Percentiles rank a stretch among this genome's conserved stretches.
Conservation (phyloP, 2,329 filamentous ascomycete genomes). For the Kalmusia sp. region DNA sequence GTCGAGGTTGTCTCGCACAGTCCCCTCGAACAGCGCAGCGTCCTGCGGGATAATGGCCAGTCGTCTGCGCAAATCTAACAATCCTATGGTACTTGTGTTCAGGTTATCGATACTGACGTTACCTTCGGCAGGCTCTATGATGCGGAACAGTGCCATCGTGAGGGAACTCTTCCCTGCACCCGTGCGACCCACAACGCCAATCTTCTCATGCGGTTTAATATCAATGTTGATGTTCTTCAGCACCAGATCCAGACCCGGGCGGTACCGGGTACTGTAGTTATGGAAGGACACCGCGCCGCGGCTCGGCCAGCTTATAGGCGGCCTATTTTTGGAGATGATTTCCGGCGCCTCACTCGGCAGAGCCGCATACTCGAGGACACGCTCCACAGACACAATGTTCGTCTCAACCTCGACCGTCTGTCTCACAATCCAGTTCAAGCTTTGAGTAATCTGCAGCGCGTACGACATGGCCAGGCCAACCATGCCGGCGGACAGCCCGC, state of each 20-base stretch:
- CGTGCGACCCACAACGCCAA: slow-evolving; percentile 94
- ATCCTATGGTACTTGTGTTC: slow-evolving; percentile 87
- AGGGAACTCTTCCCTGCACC: slow-evolving; percentile 96
- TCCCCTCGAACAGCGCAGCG: slow-evolving; percentile 92
- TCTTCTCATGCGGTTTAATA: slow-evolving; percentile 97
- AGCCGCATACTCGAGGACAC: slow-evolving; percentile 91
- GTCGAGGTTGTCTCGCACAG: slow-evolving; percentile 92
- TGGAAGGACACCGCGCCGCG: slow-evolving; percentile 88
- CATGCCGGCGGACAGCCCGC: slow-evolving; percentile 70
- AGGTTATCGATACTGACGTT: slow-evolving; percentile 88
- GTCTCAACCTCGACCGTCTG: slow-evolving; percentile 99
- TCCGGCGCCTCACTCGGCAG: slow-evolving; percentile 94
- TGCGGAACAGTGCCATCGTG: slow-evolving; percentile 90
- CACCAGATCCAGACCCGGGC: slow-evolving; percentile 86
- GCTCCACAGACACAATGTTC: slow-evolving; percentile 99
- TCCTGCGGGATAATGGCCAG: slow-evolving; percentile 98
- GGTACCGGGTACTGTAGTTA: slow-evolving; percentile 93
- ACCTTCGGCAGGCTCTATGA: slow-evolving; percentile 86
- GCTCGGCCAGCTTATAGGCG: slow-evolving; percentile 89
- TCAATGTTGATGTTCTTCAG: slow-evolving; percentile 90
- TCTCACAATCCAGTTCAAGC: slow-evolving; percentile 97
- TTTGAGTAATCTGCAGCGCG: slow-evolving; percentile 94
- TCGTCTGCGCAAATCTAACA: slow-evolving; percentile 85
- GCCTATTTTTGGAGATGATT: slow-evolving; percentile 85
- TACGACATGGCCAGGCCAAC: slow-evolving; percentile 98